These are phyloP conservation scores for Raphanus sativus DNA, from an alignment of 345 rosid species.

Conservation along the genomic window DNA sequence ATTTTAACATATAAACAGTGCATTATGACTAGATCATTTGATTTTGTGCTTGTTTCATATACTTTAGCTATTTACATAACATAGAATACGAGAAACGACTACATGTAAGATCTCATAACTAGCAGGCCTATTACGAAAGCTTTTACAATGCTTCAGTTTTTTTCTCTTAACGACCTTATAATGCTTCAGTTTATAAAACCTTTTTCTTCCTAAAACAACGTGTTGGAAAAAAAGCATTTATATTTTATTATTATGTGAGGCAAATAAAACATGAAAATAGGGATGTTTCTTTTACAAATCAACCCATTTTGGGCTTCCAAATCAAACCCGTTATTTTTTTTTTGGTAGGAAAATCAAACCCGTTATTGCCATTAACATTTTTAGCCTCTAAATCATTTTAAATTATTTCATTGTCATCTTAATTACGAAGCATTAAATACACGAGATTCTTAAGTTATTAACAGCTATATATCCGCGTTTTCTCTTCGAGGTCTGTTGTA, in stretches of 20 bases:
- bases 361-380: neutral
- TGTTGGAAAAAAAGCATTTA: neutral
- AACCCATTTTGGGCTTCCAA: constrained; percentile 13
- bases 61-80: neutral
- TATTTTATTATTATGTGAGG: neutral
- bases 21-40: neutral
- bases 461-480: constrained; percentile 24
- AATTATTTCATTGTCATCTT: constrained; percentile 18
- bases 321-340: neutral
- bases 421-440: constrained; percentile 23
- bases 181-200: neutral
- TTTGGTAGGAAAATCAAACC: too few relatives aligned
- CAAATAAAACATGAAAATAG: neutral
- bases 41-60: neutral
- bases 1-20: neutral
- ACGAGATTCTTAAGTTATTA: constrained; percentile 14
- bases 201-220: constrained; percentile 1
- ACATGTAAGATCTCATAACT: neutral
- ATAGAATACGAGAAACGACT: neutral
- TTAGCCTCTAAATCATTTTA: neutral
- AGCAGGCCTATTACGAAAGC: neutral
- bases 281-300: neutral
- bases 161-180: too few relatives aligned
- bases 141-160: neutral
- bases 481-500: constrained; percentile 20